These are phyloP conservation scores for Neophaeococcomyces mojaviensis DNA, from an alignment of 2,329 filamentous ascomycete species.

Conservation along the genomic window DNA sequence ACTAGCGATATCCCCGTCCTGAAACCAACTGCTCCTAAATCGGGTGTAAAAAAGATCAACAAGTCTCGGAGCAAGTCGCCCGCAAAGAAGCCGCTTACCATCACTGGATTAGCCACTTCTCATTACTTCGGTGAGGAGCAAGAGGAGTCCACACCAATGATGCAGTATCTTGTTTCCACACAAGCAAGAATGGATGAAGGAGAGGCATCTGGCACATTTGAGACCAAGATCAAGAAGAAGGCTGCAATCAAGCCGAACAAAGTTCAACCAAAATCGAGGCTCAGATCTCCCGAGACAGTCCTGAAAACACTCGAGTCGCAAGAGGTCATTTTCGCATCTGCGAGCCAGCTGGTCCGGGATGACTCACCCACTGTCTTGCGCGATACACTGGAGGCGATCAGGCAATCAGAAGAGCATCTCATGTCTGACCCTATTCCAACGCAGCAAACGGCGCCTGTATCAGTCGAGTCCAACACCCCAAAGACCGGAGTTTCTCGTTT, in stretches of 20 bases:
- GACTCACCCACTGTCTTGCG: conserved; percentile 60
- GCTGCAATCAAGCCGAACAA: conserved; percentile 18
- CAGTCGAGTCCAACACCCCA: conserved; percentile 22
- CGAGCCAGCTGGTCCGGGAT: conserved; percentile 69
- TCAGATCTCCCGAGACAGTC: conserved; percentile 64
- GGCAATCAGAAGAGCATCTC: conserved; percentile 44
- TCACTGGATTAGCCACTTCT: conserved; percentile 70
- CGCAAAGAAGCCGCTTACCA: conserved; percentile 66
- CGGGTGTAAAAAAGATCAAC: background rate
- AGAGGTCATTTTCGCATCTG: conserved; percentile 77
- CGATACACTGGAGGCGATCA: conserved; percentile 56
- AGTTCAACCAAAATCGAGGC: conserved; percentile 33
- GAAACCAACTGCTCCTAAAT: conserved; percentile 9
- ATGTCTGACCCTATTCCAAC: conserved; percentile 15
- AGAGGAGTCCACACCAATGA: conserved; percentile 31
- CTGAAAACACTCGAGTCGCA: conserved; percentile 59
- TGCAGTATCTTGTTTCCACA: conserved; percentile 41
- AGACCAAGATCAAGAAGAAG: conserved; percentile 19
- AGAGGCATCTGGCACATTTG: conserved; percentile 22
- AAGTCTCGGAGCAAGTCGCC: conserved; percentile 44
- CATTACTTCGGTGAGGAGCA: conserved; percentile 48
- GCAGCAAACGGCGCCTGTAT: conserved; percentile 11
- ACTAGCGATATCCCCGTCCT: background rate
- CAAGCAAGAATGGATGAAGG: conserved; percentile 16
- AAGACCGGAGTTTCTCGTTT: conserved; percentile 28